Percentiles rank a stretch among this genome's conserved stretches.
Conservation (phyloP, 78 protist genomes). For the Emiliania huxleyi region DNA sequence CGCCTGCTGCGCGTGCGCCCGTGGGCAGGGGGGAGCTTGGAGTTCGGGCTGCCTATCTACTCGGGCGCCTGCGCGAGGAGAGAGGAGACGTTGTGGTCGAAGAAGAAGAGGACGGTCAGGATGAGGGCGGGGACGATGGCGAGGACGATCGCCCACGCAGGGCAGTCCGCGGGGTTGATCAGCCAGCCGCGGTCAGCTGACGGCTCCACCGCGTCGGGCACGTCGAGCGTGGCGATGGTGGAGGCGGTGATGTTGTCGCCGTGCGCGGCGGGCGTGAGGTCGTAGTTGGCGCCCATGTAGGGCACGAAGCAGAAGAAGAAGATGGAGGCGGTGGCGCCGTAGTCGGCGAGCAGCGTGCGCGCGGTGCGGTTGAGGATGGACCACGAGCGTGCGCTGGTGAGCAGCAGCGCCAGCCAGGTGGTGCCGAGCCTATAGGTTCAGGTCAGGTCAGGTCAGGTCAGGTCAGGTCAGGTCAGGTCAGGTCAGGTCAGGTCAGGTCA, state of each 20-base stretch:
- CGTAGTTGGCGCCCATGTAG: neutral
- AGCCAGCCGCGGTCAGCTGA: no score
- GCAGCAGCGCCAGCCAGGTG: neutral
- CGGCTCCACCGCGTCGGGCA: neutral
- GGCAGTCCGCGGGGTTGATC: neutral
- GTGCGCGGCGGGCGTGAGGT: neutral
- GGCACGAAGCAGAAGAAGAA: neutral
- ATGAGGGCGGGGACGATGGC: conserved; percentile 15
- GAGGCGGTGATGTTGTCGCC: no score
- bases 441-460: no score
- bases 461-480: no score
- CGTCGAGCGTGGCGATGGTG: no score
- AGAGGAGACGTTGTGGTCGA: conserved; percentile 36
- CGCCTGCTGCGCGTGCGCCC: no score
- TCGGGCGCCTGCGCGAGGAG: neutral
- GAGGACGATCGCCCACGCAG: neutral
- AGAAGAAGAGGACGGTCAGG: neutral
- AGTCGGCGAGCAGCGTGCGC: neutral
- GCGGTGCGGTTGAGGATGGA: neutral
- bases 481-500: no score
- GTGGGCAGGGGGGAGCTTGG: no score
- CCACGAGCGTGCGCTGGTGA: neutral
- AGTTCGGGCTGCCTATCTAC: no score
- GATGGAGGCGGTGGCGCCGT: neutral
- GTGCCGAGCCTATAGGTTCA: no score